These are phyloP conservation scores for Ustilago sp. DNA, from an alignment of 1,284 basidiomycete genomes.

Conservation along the genomic window DNA sequence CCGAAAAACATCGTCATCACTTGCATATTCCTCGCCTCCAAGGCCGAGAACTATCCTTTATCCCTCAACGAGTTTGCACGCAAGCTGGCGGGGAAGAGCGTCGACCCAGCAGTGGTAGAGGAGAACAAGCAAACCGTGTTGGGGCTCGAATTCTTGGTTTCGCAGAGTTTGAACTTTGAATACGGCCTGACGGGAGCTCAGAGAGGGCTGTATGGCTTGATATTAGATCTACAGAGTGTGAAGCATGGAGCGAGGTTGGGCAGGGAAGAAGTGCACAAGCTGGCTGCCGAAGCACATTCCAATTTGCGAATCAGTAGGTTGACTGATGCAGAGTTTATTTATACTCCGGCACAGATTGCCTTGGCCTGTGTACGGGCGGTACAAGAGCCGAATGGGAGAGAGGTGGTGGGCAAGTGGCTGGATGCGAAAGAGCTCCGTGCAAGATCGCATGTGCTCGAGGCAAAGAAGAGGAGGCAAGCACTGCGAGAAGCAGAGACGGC, in stretches of 20 bases:
- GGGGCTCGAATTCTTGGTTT: constrained; percentile 92
- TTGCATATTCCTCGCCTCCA: constrained; percentile 91
- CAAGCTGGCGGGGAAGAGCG: constrained; percentile 63
- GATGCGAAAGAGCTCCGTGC: constrained; percentile 31
- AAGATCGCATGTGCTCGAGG: constrained; percentile 1
- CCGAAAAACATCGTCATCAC: constrained; percentile 94
- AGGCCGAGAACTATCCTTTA: constrained; percentile 93
- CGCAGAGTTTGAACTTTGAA: constrained; percentile 91
- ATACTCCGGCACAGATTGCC: constrained; percentile 91
- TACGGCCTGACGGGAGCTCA: constrained; percentile 93
- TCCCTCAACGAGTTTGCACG: constrained; percentile 83
- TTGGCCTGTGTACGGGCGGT: constrained; percentile 76
- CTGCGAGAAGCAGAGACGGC: constrained; percentile 25
- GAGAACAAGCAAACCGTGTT: constrained; percentile 81
- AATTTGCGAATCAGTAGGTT: constrained; percentile 75
- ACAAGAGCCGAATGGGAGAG: constrained; percentile 56
- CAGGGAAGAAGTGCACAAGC: constrained; percentile 41
- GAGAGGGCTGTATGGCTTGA: constrained; percentile 87
- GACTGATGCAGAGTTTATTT: constrained; percentile 91
- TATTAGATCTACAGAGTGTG: constrained; percentile 85
- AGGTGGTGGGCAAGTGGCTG: constrained; percentile 77
- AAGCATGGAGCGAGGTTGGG: constrained; percentile 3
- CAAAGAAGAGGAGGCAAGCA: constrained; percentile 14
- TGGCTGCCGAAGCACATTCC: constrained; percentile 33
- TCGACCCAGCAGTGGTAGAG: constrained; percentile 79